Conservation (phyloP, 192 early-diverging fungal genomes). For the Entrophospora sp. region DNA sequence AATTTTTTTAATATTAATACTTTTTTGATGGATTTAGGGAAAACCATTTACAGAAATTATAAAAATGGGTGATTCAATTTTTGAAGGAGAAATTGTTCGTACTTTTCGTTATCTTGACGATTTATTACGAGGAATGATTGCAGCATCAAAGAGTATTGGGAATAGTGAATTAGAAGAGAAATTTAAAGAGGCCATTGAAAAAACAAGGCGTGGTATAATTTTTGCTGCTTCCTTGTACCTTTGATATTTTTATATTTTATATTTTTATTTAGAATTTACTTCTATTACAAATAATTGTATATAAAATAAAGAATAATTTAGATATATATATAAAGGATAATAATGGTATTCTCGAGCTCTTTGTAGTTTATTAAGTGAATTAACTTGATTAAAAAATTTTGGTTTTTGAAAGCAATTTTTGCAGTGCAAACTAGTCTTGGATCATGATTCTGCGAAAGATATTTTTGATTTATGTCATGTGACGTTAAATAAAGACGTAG, state of each 20-base stretch:
- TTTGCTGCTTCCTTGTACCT: conserved; percentile 91
- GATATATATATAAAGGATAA: too few relatives aligned
- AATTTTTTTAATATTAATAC: background rate
- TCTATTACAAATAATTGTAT: too few relatives aligned
- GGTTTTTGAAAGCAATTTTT: too few relatives aligned
- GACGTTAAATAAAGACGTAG: too few relatives aligned
- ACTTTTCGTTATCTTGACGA: conserved; percentile 84
- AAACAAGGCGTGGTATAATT: conserved; percentile 94
- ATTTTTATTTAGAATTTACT: too few relatives aligned
- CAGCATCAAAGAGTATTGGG: conserved; percentile 88
- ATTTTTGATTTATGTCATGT: too few relatives aligned
- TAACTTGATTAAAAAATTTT: too few relatives aligned
- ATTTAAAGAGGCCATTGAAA: conserved; percentile 81
- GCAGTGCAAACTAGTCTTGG: too few relatives aligned
- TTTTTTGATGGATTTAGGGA: conserved; percentile 50
- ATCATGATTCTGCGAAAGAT: too few relatives aligned
- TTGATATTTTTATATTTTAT: background rate
- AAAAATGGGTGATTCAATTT: conserved; percentile 83
- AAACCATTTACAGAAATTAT: conserved; percentile 91
- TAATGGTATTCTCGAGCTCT: too few relatives aligned
- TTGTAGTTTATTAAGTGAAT: too few relatives aligned
- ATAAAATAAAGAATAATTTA: too few relatives aligned
- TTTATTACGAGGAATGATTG: conserved; percentile 76
- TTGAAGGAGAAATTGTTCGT: conserved; percentile 90
- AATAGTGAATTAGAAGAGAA: conserved; percentile 89